phyloP scores from a whole-genome alignment of 208 protist genomes.

The Acanthamoeba culbertsoni region DNA sequence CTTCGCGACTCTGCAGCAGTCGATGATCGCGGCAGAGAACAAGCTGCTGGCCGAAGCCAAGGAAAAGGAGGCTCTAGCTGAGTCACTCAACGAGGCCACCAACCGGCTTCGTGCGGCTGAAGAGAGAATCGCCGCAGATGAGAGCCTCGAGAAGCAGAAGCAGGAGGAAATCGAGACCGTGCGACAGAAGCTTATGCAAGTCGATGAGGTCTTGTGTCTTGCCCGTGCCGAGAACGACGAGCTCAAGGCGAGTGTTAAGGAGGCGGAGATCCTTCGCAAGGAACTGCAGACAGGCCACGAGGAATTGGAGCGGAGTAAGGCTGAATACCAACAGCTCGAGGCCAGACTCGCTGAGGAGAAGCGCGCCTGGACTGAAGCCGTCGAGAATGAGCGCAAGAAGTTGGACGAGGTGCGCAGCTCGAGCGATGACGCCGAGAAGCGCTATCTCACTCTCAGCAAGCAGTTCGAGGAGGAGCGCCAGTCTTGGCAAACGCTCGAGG shows the following conservation, averaged over 20 bases:
- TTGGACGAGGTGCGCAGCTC: not conserved
- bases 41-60: not conserved
- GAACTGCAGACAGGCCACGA: not conserved
- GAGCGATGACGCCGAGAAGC: not conserved
- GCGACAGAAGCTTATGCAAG: not conserved
- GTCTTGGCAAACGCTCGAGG: not conserved
- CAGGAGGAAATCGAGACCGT: not conserved
- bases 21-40: not conserved
- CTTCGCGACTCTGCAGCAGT: not conserved
- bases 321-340: not conserved
- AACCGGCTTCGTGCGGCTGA: not conserved
- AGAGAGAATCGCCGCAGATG: not conserved
- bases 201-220: not conserved
- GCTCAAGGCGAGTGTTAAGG: not conserved
- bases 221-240: not conserved
- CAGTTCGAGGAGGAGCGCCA: not conserved
- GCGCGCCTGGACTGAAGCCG: not conserved
- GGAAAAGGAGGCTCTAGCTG: not conserved
- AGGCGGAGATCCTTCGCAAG: not conserved
- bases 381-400: not conserved
- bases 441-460: not conserved
- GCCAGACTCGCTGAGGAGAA: not conserved
- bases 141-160: not conserved
- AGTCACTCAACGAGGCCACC: not conserved
- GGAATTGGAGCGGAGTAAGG: not conserved